These are phyloP conservation scores for Pseudozyma pruni DNA, from an alignment of 1,284 basidiomycete species.

Conservation along the genomic window DNA sequence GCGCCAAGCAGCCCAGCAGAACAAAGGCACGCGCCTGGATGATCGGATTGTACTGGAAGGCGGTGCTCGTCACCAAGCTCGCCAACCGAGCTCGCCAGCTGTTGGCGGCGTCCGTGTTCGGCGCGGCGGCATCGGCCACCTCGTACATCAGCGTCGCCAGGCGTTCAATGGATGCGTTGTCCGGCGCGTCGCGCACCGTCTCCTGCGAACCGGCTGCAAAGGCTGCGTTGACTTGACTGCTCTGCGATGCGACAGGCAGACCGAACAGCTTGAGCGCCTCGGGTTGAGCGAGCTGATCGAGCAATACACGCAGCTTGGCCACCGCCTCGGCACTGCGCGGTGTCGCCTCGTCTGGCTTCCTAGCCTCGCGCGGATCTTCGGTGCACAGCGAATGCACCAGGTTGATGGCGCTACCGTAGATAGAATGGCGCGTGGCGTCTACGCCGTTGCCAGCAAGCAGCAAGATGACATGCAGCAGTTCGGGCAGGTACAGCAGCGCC, in stretches of 20 bases:
- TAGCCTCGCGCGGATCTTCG: constrained; percentile 53
- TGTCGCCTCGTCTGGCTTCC: constrained; percentile 44
- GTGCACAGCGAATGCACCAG: constrained; percentile 65
- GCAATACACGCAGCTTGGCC: constrained; percentile 46
- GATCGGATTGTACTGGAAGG: constrained; percentile 90
- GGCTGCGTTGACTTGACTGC: constrained; percentile 22
- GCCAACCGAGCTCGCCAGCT: constrained; percentile 94
- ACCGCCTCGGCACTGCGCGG: constrained; percentile 41
- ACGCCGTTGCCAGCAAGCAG: constrained; percentile 61
- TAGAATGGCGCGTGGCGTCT: constrained; percentile 57
- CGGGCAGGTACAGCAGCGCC: constrained; percentile 58
- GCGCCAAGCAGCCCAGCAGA: constrained; percentile 80
- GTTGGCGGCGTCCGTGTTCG: constrained; percentile 77
- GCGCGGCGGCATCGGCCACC: constrained; percentile 58
- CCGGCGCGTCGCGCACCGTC: constrained; percentile 52
- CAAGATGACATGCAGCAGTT: constrained; percentile 60
- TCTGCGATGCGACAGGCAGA: constrained; percentile 31
- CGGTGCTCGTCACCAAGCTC: constrained; percentile 87
- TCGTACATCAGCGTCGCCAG: constrained; percentile 59
- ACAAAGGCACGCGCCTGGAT: constrained; percentile 90
- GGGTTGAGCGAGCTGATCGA: constrained; percentile 52
- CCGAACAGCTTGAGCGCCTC: constrained; percentile 57
- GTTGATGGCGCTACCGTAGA: constrained; percentile 62
- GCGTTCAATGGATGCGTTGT: constrained; percentile 57
- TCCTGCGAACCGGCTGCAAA: constrained; percentile 46